Evolutionary conservation across 306 rosid genomes (phyloP).

Genomic region (Comarum palustre): DNA sequence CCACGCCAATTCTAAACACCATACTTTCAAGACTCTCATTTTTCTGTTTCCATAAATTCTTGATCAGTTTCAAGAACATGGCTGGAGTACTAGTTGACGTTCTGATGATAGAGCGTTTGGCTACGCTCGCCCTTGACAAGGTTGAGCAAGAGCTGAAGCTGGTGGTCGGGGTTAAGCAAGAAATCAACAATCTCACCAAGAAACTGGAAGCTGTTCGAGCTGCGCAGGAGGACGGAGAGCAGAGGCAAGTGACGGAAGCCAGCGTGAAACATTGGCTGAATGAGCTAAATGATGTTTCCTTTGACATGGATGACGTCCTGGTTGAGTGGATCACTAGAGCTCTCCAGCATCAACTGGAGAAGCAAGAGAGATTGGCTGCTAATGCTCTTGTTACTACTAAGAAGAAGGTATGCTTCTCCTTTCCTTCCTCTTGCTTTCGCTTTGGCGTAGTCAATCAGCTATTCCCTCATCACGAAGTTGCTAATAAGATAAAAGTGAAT

Average conservation of each 20-base stretch:
- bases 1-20: no score
- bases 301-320: background rate
- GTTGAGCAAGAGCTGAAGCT: background rate
- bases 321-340: background rate
- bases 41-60: no score
- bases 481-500: no score
- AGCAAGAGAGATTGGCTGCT: background rate
- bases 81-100: background rate
- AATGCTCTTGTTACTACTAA: background rate
- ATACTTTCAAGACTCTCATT: no score
- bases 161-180: background rate
- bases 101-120: background rate
- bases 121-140: background rate
- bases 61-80: background rate
- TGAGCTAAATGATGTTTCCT: background rate
- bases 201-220: background rate
- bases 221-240: conserved; percentile 12
- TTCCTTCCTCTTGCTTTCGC: background rate
- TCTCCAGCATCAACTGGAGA: background rate
- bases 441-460: background rate
- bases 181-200: background rate
- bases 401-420: conserved; percentile 1
- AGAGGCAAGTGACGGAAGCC: conserved; percentile 7
- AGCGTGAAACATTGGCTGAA: background rate
- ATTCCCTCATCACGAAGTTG: no score